Evolutionary conservation across 1,284 basidiomycete species (phyloP).

Genomic region (Heterobasidion annosum): DNA sequence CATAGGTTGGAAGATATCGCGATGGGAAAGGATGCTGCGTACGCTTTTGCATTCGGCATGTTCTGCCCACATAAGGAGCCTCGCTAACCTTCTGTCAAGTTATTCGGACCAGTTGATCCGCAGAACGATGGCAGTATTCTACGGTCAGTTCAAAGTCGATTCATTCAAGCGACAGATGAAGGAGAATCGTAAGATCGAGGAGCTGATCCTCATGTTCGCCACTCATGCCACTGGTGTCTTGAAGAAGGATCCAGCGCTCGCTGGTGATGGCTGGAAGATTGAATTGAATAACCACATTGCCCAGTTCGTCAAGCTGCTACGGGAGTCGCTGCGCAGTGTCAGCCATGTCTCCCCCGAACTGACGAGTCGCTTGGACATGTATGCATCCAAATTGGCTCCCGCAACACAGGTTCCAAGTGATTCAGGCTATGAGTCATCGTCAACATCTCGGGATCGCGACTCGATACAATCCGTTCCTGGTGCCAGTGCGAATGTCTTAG

Average conservation of each 20-base stretch:
- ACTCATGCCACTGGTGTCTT: constrained; percentile 80
- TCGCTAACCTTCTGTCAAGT: constrained; percentile 28
- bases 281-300: constrained; percentile 90
- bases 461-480: constrained; percentile 29
- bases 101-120: constrained; percentile 85
- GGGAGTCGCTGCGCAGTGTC: constrained; percentile 67
- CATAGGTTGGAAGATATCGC: constrained; percentile 82
- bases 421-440: constrained; percentile 61
- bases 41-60: constrained; percentile 23
- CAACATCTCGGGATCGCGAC: constrained; percentile 46
- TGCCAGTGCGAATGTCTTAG: constrained; percentile 41
- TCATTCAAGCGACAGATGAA: constrained; percentile 85
- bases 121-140: constrained; percentile 85
- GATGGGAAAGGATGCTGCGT: constrained; percentile 85
- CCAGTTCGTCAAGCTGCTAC: constrained; percentile 78
- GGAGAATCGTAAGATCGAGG: constrained; percentile 95
- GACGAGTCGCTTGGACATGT: constrained; percentile 71
- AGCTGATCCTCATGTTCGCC: constrained; percentile 93
- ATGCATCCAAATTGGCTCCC: constrained; percentile 73
- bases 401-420: constrained; percentile 36
- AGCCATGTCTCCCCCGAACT: constrained; percentile 81
- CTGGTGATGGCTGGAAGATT: constrained; percentile 83
- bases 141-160: constrained; percentile 80
- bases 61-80: neutral
- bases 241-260: constrained; percentile 73